Percentiles rank a stretch among this genome's conserved stretches.
phyloP scores from a whole-genome alignment of 192 early-diverging fungal genomes.

The Coemansia sp. region DNA sequence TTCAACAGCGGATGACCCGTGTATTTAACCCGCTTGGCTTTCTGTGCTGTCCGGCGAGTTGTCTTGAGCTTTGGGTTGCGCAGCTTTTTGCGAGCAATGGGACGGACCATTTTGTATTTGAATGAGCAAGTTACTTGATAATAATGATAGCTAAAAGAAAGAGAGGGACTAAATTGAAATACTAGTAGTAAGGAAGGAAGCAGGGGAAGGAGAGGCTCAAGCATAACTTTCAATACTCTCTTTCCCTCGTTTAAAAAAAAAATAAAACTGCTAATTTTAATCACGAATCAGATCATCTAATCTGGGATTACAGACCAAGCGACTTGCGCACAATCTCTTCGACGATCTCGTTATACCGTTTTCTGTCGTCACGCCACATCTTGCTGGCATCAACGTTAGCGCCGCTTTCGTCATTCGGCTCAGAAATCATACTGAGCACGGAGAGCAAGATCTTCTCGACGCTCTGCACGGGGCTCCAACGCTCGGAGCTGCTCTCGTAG shows the following conservation, averaged over 20 bases:
- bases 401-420: conserved; percentile 97
- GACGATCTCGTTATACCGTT: conserved; percentile 79
- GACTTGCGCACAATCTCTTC: conserved; percentile 70
- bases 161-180: conserved; percentile 1
- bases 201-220: no score
- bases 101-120: conserved; percentile 57
- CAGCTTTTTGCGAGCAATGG: conserved; percentile 63
- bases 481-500: conserved; percentile 93
- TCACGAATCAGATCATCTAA: background rate
- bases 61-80: conserved; percentile 61
- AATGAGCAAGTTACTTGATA: conserved; percentile 1
- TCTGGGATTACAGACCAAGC: conserved; percentile 62
- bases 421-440: conserved; percentile 94
- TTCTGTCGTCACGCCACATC: conserved; percentile 87
- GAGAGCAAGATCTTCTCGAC: conserved; percentile 97
- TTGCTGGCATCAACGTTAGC: conserved; percentile 99
- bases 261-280: background rate
- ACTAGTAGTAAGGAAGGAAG: conserved; percentile 12
- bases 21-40: conserved; percentile 58
- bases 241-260: conserved; percentile 10
- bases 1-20: conserved; percentile 59
- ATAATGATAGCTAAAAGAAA: background rate
- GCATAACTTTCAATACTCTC: no score
- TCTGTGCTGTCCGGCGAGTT: conserved; percentile 63
- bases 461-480: conserved; percentile 97